A percentile compares a stretch with the other conserved stretches of the same genome.
Conservation (phyloP, 192 early-diverging fungal species). For the Backusella luteola region DNA sequence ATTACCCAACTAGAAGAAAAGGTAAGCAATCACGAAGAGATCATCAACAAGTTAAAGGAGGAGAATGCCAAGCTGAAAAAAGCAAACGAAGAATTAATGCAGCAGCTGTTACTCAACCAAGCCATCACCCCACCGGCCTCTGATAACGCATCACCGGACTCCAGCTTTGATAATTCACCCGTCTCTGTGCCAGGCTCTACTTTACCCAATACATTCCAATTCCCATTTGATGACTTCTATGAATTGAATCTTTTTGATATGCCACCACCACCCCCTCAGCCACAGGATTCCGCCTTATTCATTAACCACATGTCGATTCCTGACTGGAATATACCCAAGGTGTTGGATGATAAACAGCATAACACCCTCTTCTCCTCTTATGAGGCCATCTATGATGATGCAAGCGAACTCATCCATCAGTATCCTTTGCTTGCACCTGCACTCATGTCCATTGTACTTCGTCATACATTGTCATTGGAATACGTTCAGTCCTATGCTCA, state of each 20-base stretch:
- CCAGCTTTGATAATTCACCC: not conserved
- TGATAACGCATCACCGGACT: not conserved
- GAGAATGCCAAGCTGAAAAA: not conserved
- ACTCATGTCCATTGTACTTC: slow-evolving; percentile 33
- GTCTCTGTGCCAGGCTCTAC: not conserved
- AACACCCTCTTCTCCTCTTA: not conserved
- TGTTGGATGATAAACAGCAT: slow-evolving; percentile 9
- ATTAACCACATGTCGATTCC: slow-evolving; percentile 3
- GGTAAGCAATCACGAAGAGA: slow-evolving; percentile 9
- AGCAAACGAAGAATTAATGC: slow-evolving; percentile 5
- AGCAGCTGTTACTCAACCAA: not conserved
- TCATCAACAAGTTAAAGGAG: not conserved
- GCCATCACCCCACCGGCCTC: not conserved
- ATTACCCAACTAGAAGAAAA: slow-evolving; percentile 24
- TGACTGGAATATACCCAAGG: slow-evolving; percentile 9
- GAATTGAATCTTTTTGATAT: slow-evolving; percentile 4
- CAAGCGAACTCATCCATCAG: not conserved
- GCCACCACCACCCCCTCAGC: not conserved
- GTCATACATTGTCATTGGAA: slow-evolving; percentile 19
- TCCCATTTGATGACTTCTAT: not conserved
- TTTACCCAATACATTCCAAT: not conserved
- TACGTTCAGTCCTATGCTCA: slow-evolving; percentile 4
- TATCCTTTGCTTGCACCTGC: slow-evolving; percentile 33
- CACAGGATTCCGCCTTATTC: not conserved
- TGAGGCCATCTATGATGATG: slow-evolving; percentile 1